Evolutionary conservation across 1,284 basidiomycete genomes (phyloP).

Genomic region (Ganoderma leucocontextum): DNA sequence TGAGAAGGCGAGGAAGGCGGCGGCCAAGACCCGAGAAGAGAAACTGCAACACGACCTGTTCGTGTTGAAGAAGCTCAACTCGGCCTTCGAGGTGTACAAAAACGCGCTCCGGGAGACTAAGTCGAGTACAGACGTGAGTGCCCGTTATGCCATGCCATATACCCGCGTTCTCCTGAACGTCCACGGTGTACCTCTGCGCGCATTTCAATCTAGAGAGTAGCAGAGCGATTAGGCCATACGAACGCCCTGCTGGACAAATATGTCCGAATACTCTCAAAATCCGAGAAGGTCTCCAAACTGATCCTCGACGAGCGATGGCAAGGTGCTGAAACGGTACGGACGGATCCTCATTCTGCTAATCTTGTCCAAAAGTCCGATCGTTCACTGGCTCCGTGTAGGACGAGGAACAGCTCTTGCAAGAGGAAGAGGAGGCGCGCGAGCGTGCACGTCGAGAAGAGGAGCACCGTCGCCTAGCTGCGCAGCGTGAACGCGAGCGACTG

Average conservation of each 20-base stretch:
- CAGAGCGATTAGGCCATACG: constrained; percentile 70
- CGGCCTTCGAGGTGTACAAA: constrained; percentile 69
- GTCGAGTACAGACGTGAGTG: constrained; percentile 71
- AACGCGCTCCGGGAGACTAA: constrained; percentile 68
- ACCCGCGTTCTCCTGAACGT: neutral
- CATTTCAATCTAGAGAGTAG: constrained; percentile 48
- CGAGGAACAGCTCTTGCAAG: constrained; percentile 51
- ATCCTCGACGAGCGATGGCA: constrained; percentile 80
- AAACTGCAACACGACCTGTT: constrained; percentile 76
- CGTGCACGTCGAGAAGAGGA: constrained; percentile 6
- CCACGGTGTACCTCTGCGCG: no score
- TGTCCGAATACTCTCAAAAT: constrained; percentile 69
- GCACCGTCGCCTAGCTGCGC: constrained; percentile 41
- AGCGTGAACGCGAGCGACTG: constrained; percentile 56
- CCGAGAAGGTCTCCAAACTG: constrained; percentile 69
- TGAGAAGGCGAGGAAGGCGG: constrained; percentile 40
- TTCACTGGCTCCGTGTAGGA: constrained; percentile 53
- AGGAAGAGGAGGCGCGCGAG: constrained; percentile 5
- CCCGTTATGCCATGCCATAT: neutral
- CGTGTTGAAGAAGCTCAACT: constrained; percentile 74
- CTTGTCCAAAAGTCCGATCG: neutral
- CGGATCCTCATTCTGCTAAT: no score
- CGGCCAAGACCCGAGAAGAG: constrained; percentile 67
- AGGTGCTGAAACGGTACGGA: constrained; percentile 71
- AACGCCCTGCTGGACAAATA: constrained; percentile 79